These are phyloP conservation scores for Wilcoxina mikolae DNA, from an alignment of 495 filamentous ascomycete genomes.

Conservation along the genomic window DNA sequence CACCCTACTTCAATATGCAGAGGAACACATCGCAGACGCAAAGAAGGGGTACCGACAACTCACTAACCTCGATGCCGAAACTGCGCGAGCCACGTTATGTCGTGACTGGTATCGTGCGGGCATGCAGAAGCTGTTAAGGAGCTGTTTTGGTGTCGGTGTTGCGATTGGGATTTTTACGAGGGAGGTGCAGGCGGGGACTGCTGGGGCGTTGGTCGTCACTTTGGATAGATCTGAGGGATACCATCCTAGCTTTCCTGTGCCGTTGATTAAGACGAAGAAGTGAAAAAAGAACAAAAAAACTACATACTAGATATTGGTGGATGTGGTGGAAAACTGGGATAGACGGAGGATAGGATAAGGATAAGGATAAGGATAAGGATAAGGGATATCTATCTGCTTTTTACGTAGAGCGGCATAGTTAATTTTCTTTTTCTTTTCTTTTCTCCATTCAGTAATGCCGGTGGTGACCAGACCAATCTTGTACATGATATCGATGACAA, in stretches of 20 bases:
- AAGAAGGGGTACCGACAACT: slow-evolving; percentile 52
- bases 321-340: too few species aligned
- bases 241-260: slow-evolving; percentile 25
- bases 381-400: too few species aligned
- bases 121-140: slow-evolving; percentile 24
- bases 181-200: slow-evolving; percentile 15
- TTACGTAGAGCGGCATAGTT: too few species aligned
- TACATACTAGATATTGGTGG: too few species aligned
- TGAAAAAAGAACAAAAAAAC: too few species aligned
- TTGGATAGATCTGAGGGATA: slow-evolving; percentile 18
- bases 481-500: too few species aligned
- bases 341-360: too few species aligned
- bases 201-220: slow-evolving; percentile 17
- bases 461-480: too few species aligned
- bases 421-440: too few species aligned
- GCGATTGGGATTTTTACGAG: slow-evolving; percentile 29
- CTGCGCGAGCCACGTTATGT: slow-evolving; percentile 31
- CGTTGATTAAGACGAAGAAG: slow-evolving; percentile 9
- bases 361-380: too few species aligned
- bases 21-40: slow-evolving; percentile 43
- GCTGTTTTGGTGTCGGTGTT: slow-evolving; percentile 33
- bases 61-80: slow-evolving; percentile 34
- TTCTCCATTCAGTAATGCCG: too few species aligned
- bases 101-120: slow-evolving; percentile 22
- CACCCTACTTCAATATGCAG: slow-evolving; percentile 45